Base-by-base conservation (phyloP, 139 green algal genomes). In the Chlorella sp. region DNA sequence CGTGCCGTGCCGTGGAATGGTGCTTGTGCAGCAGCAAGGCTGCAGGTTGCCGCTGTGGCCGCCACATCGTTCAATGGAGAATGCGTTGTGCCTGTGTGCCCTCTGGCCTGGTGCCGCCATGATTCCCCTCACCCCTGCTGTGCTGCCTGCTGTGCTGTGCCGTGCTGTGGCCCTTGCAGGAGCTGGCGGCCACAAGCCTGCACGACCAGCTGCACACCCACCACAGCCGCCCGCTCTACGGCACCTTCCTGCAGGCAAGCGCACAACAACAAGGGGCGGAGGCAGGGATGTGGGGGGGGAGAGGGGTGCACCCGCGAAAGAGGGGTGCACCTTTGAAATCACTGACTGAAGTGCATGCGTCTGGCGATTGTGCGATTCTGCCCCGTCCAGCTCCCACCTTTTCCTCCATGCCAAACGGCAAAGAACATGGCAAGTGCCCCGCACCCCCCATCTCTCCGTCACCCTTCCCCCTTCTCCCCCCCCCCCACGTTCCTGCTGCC, bases 171-270 rank as follows among this genome's bases (percentile, higher is more conserved):
- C 12, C 21, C 75, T 7, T 68, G 83, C 71, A 89, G 69, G 71
- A 89, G 69, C 85, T 82, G 32, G 85, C 69, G 0, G 71, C 53
- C 9, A 21, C 37, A 39, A 88, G 66, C 42, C 34, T 89, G 85
- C 42, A 89, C 42, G 42, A 83, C n/a, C 16, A 82, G 71, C 48
- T 89, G 85, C 85, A 83, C n/a, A 30, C n/a, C 19, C 71, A 15
- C 32, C 42, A 36, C 3, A 32, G 42, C 1, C 89, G 90, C 16
- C 90, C 90, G 0, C 66, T 73, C 48, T 93, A 91, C 81, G 86
- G 87, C 66, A 76, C 40, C n/a, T 39, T 93, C 26, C 48, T 93
- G 69, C 75, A 81, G 75, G 79, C 79, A 53, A 5, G 75, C 14
- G 48, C 48, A 57, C 48, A 57, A 57, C 48, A 57, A n/a, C n/a